Conservation (phyloP, 1,139 yeast genomes). For the Yamadazyma blattariae region DNA sequence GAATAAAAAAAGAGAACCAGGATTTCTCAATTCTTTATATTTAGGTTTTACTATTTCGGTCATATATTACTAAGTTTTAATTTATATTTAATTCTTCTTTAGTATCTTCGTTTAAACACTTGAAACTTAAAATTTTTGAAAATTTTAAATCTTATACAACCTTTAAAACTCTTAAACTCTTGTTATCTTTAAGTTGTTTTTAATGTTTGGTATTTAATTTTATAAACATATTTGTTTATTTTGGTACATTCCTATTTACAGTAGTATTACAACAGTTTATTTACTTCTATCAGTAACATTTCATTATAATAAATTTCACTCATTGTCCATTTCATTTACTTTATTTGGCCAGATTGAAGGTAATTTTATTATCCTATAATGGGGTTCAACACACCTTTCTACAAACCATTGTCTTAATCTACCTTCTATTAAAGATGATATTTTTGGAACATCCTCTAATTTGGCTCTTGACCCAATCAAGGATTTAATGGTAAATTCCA, state of each 20-base stretch:
- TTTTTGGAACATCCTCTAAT: conserved; percentile 89
- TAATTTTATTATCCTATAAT: conserved; percentile 77
- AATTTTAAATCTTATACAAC: too few relatives aligned
- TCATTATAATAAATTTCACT: background rate
- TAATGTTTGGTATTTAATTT: too few relatives aligned
- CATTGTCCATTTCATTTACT: conserved; percentile 1
- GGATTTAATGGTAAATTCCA: conserved; percentile 84
- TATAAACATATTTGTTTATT: too few relatives aligned
- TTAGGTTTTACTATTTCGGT: conserved; percentile 1
- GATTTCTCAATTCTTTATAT: background rate
- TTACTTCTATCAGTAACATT: too few relatives aligned
- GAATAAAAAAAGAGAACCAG: background rate
- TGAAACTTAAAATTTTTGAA: too few relatives aligned
- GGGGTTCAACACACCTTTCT: conserved; percentile 90
- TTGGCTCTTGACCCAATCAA: conserved; percentile 91
- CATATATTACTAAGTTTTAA: background rate
- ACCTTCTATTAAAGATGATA: conserved; percentile 79
- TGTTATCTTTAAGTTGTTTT: too few relatives aligned
- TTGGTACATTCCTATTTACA: background rate
- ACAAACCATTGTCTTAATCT: conserved; percentile 85
- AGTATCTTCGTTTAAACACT: too few relatives aligned
- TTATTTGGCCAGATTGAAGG: conserved; percentile 87
- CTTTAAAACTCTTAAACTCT: too few relatives aligned
- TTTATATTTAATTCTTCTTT: background rate
- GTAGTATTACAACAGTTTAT: background rate